phyloP scores from a whole-genome alignment of 2,329 filamentous ascomycete species.

The Penicillium fuscoglaucum region DNA sequence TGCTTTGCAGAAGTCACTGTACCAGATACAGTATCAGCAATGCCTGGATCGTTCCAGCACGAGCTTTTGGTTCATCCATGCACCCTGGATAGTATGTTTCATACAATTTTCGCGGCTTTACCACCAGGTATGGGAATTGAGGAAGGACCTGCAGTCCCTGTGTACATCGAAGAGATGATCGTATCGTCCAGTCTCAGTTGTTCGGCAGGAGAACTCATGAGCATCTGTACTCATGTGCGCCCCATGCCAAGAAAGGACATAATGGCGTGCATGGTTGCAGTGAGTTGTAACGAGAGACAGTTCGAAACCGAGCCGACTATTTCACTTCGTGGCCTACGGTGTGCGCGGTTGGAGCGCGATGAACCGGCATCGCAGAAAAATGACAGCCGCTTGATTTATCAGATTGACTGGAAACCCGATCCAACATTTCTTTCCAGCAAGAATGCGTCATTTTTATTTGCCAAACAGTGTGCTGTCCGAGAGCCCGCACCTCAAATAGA shows the following conservation, averaged over 20 bases:
- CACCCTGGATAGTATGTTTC: conserved; percentile 35
- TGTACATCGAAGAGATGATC: conserved; percentile 24
- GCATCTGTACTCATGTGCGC: conserved; percentile 13
- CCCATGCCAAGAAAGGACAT: conserved; percentile 1
- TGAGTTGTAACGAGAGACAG: not conserved
- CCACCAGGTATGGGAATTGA: conserved; percentile 8
- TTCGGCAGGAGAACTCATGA: conserved; percentile 12
- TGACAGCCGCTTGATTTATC: conserved; percentile 14
- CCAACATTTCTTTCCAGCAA: conserved; percentile 12
- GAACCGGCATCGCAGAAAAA: not conserved
- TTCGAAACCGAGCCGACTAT: conserved; percentile 7
- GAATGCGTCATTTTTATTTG: not conserved
- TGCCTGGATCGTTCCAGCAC: conserved; percentile 32
- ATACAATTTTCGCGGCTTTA: conserved; percentile 27
- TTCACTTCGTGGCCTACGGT: conserved; percentile 19
- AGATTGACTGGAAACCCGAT: conserved; percentile 25
- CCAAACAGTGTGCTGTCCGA: not conserved
- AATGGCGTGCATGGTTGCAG: conserved; percentile 17
- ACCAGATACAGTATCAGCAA: conserved; percentile 28
- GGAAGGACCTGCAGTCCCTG: conserved; percentile 22
- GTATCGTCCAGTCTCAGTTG: conserved; percentile 12
- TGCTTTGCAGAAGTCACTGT: conserved; percentile 26
- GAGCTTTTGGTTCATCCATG: conserved; percentile 34
- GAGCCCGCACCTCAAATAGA: not conserved
- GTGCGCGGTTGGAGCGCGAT: conserved; percentile 12